phyloP scores from a whole-genome alignment of 306 rosid species.

The Lupinus albus region DNA sequence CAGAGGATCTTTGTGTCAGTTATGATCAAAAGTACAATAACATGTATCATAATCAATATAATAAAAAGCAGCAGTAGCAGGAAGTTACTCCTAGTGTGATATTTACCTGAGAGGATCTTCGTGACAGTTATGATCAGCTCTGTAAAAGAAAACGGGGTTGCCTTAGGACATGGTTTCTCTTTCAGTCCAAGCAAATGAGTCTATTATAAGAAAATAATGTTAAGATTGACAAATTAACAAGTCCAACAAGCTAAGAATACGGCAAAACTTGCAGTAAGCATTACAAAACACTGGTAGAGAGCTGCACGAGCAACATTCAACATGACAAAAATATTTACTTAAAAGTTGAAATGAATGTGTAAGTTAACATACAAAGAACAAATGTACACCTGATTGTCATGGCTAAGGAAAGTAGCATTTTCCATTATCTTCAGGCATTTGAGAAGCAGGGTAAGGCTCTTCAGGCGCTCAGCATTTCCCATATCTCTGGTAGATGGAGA shows the following conservation, averaged over 20 bases:
- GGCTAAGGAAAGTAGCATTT: conserved; percentile 90
- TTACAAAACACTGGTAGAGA: conserved; percentile 17
- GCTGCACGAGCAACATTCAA: conserved; percentile 18
- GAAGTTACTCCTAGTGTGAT: conserved; percentile 21
- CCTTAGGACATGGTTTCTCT: conserved; percentile 50
- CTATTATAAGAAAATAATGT: conserved; percentile 52
- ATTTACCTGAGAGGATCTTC: conserved; percentile 86
- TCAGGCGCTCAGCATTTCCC: conserved; percentile 49
- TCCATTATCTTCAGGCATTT: conserved; percentile 98
- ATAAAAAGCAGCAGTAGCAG: neutral
- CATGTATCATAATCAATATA: conserved; percentile 12
- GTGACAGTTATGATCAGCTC: conserved; percentile 70
- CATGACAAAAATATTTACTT: conserved; percentile 12
- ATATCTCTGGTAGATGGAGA: conserved; percentile 52
- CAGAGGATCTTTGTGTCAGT: conserved; percentile 76
- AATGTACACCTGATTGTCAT: conserved; percentile 78
- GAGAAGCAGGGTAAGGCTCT: conserved; percentile 68
- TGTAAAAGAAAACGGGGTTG: conserved; percentile 56
- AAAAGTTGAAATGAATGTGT: neutral
- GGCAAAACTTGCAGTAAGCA: conserved; percentile 10
- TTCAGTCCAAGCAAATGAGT: conserved; percentile 87
- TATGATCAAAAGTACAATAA: conserved; percentile 47
- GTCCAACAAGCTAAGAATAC: conserved; percentile 32
- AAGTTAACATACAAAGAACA: conserved; percentile 19
- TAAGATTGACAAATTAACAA: conserved; percentile 37